phyloP scores from a whole-genome alignment of 1,284 basidiomycete genomes.

The Tylopilus sp. region DNA sequence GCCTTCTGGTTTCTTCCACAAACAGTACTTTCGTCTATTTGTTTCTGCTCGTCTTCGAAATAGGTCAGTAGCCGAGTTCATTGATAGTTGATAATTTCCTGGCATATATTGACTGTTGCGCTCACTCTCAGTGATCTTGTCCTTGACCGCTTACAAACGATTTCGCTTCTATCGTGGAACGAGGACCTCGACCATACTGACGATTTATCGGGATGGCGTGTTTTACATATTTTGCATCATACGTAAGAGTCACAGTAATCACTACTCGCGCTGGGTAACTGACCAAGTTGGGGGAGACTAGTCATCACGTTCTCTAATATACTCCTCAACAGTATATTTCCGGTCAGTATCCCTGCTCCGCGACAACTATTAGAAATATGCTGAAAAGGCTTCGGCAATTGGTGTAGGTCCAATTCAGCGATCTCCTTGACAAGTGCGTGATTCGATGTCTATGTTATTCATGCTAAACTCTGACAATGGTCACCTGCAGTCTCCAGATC shows the following conservation, averaged over 20 bases:
- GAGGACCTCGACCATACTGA: conserved; percentile 6
- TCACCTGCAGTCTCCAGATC: conserved; percentile 15
- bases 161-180: conserved; percentile 18
- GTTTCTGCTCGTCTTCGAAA: conserved; percentile 17
- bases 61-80: conserved; percentile 2
- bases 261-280: not conserved
- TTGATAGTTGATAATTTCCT: too few relatives aligned
- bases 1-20: not conserved
- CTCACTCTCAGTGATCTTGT: conserved; percentile 21
- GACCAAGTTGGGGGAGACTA: not conserved
- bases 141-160: conserved; percentile 21
- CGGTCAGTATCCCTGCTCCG: conserved; percentile 10
- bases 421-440: conserved; percentile 11
- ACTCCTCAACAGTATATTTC: conserved; percentile 23
- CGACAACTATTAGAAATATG: not conserved
- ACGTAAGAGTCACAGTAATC: conserved; percentile 21
- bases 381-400: too few relatives aligned
- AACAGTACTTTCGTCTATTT: conserved; percentile 15
- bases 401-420: conserved; percentile 13
- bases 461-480: not conserved
- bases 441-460: not conserved
- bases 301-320: conserved; percentile 31
- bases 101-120: too few relatives aligned
- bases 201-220: conserved; percentile 26
- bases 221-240: conserved; percentile 29